These are phyloP conservation scores for Stachybotrys elegans DNA, from an alignment of 2,329 filamentous ascomycete species.

Conservation along the genomic window DNA sequence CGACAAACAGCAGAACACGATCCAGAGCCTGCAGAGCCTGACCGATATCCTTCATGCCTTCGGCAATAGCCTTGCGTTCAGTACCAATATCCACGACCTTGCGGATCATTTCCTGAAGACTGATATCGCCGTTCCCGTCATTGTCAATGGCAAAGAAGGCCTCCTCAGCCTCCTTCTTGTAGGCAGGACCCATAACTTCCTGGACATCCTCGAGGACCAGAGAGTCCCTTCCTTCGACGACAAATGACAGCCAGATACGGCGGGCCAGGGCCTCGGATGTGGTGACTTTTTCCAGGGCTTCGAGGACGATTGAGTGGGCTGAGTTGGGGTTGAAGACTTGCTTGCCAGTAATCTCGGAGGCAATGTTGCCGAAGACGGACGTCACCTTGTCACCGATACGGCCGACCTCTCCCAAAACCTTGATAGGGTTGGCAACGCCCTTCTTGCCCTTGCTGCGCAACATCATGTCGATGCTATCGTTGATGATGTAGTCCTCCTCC, in stretches of 20 bases:
- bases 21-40: slow-evolving; percentile 91
- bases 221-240: slow-evolving; percentile 79
- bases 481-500: slow-evolving; percentile 89
- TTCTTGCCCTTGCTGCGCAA: slow-evolving; percentile 48
- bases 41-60: slow-evolving; percentile 96
- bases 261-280: slow-evolving; percentile 90
- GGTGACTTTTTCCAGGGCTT: slow-evolving; percentile 78
- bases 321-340: slow-evolving; percentile 91
- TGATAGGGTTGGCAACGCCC: slow-evolving; percentile 71
- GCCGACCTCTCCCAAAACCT: slow-evolving; percentile 70
- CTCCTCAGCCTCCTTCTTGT: slow-evolving; percentile 76
- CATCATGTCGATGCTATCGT: slow-evolving; percentile 71
- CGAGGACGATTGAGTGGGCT: slow-evolving; percentile 81
- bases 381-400: slow-evolving; percentile 91
- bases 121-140: slow-evolving; percentile 90
- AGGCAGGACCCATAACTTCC: slow-evolving; percentile 77
- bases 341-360: slow-evolving; percentile 91
- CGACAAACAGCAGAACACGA: slow-evolving; percentile 74
- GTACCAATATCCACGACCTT: slow-evolving; percentile 79
- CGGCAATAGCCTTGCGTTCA: slow-evolving; percentile 81
- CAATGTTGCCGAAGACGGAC: slow-evolving; percentile 86
- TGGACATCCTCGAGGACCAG: slow-evolving; percentile 76
- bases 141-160: slow-evolving; percentile 76
- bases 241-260: slow-evolving; percentile 97
- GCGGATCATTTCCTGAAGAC: slow-evolving; percentile 89